Evolutionary conservation across 1,284 basidiomycete species (phyloP).

Genomic region (Tremellales sp.): DNA sequence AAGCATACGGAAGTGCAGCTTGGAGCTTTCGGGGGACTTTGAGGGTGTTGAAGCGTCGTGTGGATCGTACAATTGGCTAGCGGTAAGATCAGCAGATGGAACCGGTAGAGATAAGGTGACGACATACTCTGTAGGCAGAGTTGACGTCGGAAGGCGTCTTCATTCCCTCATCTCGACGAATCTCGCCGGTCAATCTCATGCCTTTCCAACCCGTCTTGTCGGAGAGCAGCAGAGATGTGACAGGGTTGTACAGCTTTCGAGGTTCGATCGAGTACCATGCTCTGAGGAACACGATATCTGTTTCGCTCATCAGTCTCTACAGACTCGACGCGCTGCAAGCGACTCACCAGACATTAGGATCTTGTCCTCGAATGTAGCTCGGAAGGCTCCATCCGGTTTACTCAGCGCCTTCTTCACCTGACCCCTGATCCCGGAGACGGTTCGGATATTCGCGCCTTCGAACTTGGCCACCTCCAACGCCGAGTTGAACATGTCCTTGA

Average conservation of each 20-base stretch:
- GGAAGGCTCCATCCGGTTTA: constrained; percentile 91
- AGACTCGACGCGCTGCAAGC: neutral
- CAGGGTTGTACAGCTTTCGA: constrained; percentile 93
- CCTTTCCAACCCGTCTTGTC: constrained; percentile 78
- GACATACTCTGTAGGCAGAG: constrained; percentile 73
- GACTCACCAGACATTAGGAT: constrained; percentile 85
- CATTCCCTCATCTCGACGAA: constrained; percentile 75
- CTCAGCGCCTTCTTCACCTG: constrained; percentile 93
- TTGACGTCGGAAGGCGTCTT: constrained; percentile 80
- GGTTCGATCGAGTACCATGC: constrained; percentile 97
- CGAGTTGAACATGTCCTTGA: constrained; percentile 95
- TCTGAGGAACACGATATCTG: constrained; percentile 91
- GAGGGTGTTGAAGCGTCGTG: constrained; percentile 86
- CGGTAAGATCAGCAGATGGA: constrained; percentile 3
- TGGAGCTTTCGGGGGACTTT: constrained; percentile 86
- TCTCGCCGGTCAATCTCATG: constrained; percentile 93
- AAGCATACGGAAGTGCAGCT: constrained; percentile 81
- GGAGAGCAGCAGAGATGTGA: constrained; percentile 80
- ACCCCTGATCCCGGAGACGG: constrained; percentile 92
- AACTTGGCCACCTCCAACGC: constrained; percentile 96
- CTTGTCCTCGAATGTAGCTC: constrained; percentile 98
- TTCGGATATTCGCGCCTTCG: constrained; percentile 91
- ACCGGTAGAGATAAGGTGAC: neutral
- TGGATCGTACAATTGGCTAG: constrained; percentile 65
- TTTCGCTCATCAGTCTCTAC: neutral